Evolutionary conservation across 139 green algal species (phyloP), one percentile per base, ranked within the genome.

Genomic region (Picochlorum sp.): DNA sequence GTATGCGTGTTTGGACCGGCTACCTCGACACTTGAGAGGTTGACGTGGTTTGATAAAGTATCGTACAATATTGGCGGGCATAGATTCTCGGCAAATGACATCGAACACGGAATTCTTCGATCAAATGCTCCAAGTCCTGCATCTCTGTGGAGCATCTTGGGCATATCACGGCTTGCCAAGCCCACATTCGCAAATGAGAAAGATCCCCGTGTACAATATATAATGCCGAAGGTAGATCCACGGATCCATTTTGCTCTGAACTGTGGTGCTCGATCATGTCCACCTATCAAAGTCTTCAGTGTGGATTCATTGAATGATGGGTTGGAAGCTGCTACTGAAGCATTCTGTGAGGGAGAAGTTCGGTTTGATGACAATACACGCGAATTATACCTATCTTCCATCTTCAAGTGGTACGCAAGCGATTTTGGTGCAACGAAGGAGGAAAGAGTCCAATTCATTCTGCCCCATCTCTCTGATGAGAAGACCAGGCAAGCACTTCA

Each of bases 211-310:
- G 37, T 55, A 15, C 23, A 24, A 6, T 76, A 81, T 67, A 59
- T 64, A 18, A 62, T 90, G 18, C 13, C 44, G 0, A 80, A 77
- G 0, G 6, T 88, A 23, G 92, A 98, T 69, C 72, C 87, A 2
- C 81, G 92, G 41, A 92, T 98, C 52, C 92, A 98, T 78, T 97
- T 97, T 81, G 89, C 88, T 31, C 85, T 98, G 34, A 87, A 94
- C 57, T 97, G 92, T 67, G 92, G 92, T 23, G 92, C 92, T 47
- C 84, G 84, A 68, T 90, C 68, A 16, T 97, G 92, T 76, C 92
- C 92, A 11, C 86, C 92, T 59, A 96, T 98, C 77, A 80, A 76
- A 26, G 66, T 96, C 11, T 98, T 93, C 75, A 84, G 74, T 2
- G 50, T 83, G 0, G 80, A 79, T 34, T 88, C 75, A 23, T 67